These are phyloP conservation scores for Nakazawaea ernobii DNA, from an alignment of 805 yeast species.

Conservation along the genomic window DNA sequence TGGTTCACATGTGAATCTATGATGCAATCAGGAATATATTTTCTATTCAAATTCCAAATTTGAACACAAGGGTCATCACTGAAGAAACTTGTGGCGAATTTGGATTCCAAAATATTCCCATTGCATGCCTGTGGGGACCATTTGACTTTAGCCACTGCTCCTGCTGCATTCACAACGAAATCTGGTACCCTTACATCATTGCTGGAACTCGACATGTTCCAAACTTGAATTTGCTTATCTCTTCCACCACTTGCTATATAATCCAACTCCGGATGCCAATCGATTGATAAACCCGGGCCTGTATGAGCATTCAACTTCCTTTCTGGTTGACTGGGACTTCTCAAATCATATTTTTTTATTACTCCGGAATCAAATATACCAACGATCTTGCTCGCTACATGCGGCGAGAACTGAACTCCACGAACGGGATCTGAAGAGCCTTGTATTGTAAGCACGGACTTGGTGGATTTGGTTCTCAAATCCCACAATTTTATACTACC, in stretches of 20 bases:
- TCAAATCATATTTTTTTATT: conserved; percentile 80
- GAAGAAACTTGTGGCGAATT: conserved; percentile 67
- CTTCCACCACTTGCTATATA: conserved; percentile 89
- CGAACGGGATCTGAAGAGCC: conserved; percentile 70
- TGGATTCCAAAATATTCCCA: conserved; percentile 45
- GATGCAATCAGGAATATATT: conserved; percentile 60
- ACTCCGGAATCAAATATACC: conserved; percentile 88
- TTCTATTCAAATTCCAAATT: conserved; percentile 65
- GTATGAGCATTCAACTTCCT: conserved; percentile 80
- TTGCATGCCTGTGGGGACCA: conserved; percentile 51
- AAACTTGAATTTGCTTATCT: conserved; percentile 74
- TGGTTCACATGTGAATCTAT: conserved; percentile 43
- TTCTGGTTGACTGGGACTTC: conserved; percentile 60
- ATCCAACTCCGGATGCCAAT: conserved; percentile 83
- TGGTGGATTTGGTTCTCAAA: conserved; percentile 39
- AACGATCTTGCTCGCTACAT: conserved; percentile 52
- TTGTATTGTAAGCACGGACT: conserved; percentile 44
- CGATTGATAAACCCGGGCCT: conserved; percentile 83
- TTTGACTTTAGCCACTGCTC: conserved; percentile 70
- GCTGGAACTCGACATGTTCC: conserved; percentile 48
- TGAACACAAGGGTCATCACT: conserved; percentile 68
- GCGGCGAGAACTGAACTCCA: conserved; percentile 47
- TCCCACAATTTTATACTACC: conserved; percentile 79
- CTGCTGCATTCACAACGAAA: conserved; percentile 64
- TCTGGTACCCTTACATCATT: conserved; percentile 51